Conservation (phyloP, 2,329 filamentous ascomycete species). For the Amauroascus verrucosus region DNA sequence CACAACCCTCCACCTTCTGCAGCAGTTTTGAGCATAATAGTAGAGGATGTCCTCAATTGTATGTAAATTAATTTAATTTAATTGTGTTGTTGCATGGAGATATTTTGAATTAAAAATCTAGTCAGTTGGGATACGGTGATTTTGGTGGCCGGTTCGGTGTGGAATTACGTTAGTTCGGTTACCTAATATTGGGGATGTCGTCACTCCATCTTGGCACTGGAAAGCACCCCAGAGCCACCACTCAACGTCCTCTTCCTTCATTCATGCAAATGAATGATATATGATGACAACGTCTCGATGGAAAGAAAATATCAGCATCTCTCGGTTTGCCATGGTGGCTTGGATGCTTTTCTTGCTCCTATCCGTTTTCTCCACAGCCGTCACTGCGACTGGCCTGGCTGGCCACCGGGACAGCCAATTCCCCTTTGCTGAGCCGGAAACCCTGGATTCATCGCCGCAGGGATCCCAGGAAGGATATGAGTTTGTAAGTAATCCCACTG, state of each 20-base stretch:
- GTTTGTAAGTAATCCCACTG: constrained; percentile 26
- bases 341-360: background rate
- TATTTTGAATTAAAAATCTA: background rate
- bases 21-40: background rate
- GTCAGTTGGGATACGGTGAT: background rate
- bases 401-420: background rate
- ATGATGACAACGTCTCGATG: constrained; percentile 7
- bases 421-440: background rate
- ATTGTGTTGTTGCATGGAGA: background rate
- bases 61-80: background rate
- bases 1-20: background rate
- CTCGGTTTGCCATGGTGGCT: constrained; percentile 4
- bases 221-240: background rate
- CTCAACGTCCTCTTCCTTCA: background rate
- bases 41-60: background rate
- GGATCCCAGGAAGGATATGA: constrained; percentile 23
- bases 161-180: background rate
- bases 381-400: background rate
- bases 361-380: background rate
- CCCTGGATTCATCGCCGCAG: constrained; percentile 20
- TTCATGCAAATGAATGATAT: background rate
- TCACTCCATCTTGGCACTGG: background rate
- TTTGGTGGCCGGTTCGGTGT: background rate
- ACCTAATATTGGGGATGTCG: background rate
- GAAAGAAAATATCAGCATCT: background rate